phyloP scores from a whole-genome alignment of 139 green algal genomes.

The Coccomyxa sp. region DNA sequence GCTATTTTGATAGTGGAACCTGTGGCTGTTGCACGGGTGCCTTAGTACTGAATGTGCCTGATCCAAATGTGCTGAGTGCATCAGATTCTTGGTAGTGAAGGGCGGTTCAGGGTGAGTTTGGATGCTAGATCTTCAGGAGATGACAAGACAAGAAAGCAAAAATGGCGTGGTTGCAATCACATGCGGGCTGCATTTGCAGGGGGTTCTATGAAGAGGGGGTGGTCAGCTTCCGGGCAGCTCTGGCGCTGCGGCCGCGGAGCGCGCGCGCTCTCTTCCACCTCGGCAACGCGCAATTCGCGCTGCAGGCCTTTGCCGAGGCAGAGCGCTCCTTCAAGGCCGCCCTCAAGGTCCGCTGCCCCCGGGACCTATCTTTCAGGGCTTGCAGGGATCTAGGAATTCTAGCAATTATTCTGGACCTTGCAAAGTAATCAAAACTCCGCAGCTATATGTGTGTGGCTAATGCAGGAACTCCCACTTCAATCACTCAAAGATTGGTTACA shows the following conservation, averaged over 20 bases:
- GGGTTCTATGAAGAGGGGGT: constrained; percentile 25
- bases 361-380: background rate
- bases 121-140: background rate
- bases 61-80: too few relatives aligned
- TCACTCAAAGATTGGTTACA: background rate
- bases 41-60: too few relatives aligned
- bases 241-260: constrained; percentile 31
- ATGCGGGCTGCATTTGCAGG: constrained; percentile 16
- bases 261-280: constrained; percentile 55
- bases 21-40: too few relatives aligned
- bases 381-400: background rate
- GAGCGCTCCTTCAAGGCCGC: background rate
- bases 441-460: background rate
- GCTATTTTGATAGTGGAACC: too few relatives aligned
- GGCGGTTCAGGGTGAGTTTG: background rate
- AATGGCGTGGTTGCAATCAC: background rate
- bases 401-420: background rate
- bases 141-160: background rate
- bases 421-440: background rate
- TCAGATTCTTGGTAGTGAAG: background rate
- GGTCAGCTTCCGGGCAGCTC: constrained; percentile 41
- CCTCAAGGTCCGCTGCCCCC: background rate
- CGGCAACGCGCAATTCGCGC: constrained; percentile 57
- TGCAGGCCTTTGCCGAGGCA: background rate
- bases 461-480: background rate